These are phyloP conservation scores for Edaphochlamys debaryana DNA, from an alignment of 139 green algal genomes.

Conservation along the genomic window DNA sequence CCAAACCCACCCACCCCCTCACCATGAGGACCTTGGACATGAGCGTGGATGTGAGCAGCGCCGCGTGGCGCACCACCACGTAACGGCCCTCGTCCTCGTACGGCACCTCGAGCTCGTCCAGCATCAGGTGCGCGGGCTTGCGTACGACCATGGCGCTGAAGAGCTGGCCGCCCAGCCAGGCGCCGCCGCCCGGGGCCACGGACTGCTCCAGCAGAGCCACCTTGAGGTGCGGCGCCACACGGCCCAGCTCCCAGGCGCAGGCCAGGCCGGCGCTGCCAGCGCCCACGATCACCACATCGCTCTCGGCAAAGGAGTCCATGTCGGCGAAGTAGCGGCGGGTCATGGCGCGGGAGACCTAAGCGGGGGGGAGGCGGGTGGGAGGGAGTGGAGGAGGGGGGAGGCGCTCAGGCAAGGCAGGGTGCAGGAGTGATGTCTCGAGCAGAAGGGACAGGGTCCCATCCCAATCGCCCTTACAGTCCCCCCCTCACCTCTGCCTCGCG, in stretches of 20 bases:
- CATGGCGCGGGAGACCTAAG: conserved; percentile 87
- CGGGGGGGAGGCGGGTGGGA: background rate
- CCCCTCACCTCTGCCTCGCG: conserved; percentile 69
- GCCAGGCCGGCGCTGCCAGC: conserved; percentile 87
- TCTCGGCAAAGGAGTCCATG: conserved; percentile 87
- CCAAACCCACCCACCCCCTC: too few relatives aligned
- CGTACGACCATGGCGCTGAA: conserved; percentile 95
- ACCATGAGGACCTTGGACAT: conserved; percentile 91
- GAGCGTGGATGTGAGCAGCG: conserved; percentile 95
- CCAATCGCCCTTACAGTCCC: too few relatives aligned
- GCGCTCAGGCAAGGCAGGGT: too few relatives aligned
- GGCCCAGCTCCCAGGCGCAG: conserved; percentile 95
- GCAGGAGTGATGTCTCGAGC: too few relatives aligned
- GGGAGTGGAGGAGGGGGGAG: background rate
- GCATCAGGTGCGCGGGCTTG: conserved; percentile 93
- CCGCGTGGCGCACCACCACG: conserved; percentile 97
- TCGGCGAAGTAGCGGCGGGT: conserved; percentile 94
- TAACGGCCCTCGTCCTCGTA: conserved; percentile 96
- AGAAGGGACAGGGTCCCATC: too few relatives aligned
- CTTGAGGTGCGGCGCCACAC: conserved; percentile 89
- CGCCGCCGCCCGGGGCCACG: conserved; percentile 82
- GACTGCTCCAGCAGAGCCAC: conserved; percentile 93
- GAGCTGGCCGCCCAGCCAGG: conserved; percentile 97
- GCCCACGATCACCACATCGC: conserved; percentile 79
- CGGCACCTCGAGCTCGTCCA: conserved; percentile 85